Conservation (phyloP, 768 basidiomycete genomes). For the Chalciporus piperatus region DNA sequence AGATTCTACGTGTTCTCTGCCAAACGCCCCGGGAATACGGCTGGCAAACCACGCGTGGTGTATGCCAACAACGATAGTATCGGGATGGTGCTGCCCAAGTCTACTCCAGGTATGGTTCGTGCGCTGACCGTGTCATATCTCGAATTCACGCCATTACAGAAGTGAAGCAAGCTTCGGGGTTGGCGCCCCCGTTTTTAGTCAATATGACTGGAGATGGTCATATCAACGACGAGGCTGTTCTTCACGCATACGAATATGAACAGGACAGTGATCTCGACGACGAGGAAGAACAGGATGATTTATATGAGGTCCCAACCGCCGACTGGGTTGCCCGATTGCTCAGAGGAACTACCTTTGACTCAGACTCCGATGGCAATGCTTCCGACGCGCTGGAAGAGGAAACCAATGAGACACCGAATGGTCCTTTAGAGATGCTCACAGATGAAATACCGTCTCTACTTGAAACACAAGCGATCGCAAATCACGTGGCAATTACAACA, state of each 20-base stretch:
- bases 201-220: constrained; percentile 23
- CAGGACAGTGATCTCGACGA: constrained; percentile 31
- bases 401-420: too few relatives aligned
- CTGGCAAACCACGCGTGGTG: constrained; percentile 22
- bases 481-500: background rate
- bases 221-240: constrained; percentile 15
- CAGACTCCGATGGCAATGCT: constrained; percentile 26
- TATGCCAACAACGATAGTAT: constrained; percentile 24
- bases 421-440: background rate
- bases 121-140: background rate
- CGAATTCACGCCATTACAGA: constrained; percentile 6
- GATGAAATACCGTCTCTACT: background rate
- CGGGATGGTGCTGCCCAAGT: constrained; percentile 15
- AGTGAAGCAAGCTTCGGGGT: background rate
- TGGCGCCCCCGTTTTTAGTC: constrained; percentile 16
- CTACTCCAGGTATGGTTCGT: constrained; percentile 7
- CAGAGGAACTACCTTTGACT: constrained; percentile 32
- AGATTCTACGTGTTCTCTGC: constrained; percentile 29
- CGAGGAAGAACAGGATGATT: constrained; percentile 16
- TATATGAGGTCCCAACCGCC: constrained; percentile 70
- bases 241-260: constrained; percentile 28
- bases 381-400: constrained; percentile 41
- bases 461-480: background rate
- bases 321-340: constrained; percentile 66
- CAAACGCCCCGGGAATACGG: constrained; percentile 7